phyloP scores from a whole-genome alignment of 2,329 filamentous ascomycete genomes.

The Lecanicillium sp. region DNA sequence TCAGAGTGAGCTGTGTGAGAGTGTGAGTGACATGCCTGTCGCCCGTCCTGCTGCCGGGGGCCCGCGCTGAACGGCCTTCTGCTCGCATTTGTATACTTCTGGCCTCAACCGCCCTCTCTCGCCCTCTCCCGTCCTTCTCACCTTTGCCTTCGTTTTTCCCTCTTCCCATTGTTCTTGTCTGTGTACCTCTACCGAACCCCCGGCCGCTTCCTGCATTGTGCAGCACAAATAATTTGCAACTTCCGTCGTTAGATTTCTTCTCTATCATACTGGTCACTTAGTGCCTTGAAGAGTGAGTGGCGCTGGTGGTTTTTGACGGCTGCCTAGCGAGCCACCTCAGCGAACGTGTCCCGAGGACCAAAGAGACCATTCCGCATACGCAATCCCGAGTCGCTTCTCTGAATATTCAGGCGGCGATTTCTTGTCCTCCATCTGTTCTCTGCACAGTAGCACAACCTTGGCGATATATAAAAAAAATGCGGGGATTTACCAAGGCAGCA shows the following conservation, averaged over 20 bases:
- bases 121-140: background rate
- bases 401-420: background rate
- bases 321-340: background rate
- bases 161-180: background rate
- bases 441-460: no score
- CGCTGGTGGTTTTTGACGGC: background rate
- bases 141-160: background rate
- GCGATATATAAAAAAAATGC: constrained; percentile 20
- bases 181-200: no score
- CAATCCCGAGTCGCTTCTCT: background rate
- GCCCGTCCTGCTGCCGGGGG: no score
- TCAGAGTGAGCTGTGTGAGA: no score
- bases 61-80: background rate
- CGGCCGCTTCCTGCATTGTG: no score
- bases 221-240: no score
- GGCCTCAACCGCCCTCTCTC: background rate
- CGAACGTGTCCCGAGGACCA: background rate
- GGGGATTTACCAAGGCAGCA: constrained; percentile 24
- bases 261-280: background rate
- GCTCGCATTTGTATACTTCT: background rate
- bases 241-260: no score
- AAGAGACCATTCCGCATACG: background rate
- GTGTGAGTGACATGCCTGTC: no score
- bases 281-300: background rate
- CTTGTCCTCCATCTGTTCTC: background rate